Conservation (phyloP, 768 basidiomycete genomes). For the Termitomyces sp. region DNA sequence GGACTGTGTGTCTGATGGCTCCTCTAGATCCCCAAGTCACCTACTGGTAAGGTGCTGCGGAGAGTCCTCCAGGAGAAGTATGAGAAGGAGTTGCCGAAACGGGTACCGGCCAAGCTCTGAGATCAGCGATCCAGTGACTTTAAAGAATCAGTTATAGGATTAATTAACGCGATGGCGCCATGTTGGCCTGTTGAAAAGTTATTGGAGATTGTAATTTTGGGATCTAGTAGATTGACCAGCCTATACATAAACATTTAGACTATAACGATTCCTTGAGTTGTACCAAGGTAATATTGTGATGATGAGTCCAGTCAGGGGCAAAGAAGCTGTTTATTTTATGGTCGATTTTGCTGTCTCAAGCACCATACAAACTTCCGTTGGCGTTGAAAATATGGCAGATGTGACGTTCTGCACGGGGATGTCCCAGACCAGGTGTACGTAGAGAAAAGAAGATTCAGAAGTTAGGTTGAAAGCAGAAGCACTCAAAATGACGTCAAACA, state of each 20-base stretch:
- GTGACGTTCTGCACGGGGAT: too few species aligned
- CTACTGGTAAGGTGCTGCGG: constrained; percentile 68
- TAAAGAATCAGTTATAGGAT: background rate
- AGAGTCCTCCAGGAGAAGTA: constrained; percentile 55
- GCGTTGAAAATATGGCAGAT: too few species aligned
- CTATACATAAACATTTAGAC: background rate
- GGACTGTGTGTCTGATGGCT: background rate
- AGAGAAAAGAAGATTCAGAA: too few species aligned
- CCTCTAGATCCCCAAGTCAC: constrained; percentile 63
- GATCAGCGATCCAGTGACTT: background rate
- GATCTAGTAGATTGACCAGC: background rate
- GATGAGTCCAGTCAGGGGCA: too few species aligned
- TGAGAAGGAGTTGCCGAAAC: constrained; percentile 30
- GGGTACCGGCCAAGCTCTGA: constrained; percentile 27
- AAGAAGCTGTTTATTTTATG: too few species aligned
- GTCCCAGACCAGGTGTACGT: too few species aligned
- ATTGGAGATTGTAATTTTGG: background rate
- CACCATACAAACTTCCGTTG: too few species aligned
- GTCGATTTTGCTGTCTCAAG: too few species aligned
- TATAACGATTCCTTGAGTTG: background rate
- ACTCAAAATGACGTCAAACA: too few species aligned
- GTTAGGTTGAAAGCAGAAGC: too few species aligned
- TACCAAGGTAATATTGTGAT: too few species aligned
- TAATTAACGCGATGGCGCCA: background rate
- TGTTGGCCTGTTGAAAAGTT: background rate